Evolutionary conservation across 352 stramenopile genomes (phyloP).

Genomic region (Phytophthora niederhauseri): DNA sequence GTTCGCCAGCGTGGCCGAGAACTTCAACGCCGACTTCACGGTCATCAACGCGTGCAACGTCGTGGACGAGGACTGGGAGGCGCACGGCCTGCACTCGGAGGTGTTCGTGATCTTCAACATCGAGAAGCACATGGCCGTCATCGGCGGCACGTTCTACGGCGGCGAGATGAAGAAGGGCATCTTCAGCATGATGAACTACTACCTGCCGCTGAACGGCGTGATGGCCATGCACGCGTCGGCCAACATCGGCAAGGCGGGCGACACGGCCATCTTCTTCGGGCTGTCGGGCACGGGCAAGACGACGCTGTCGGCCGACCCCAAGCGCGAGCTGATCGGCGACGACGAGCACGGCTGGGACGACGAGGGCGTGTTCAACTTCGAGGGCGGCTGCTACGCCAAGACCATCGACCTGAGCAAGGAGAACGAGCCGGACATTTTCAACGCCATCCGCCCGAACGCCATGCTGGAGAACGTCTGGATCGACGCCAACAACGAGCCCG

Average conservation of each 20-base stretch:
- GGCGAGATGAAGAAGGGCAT: constrained; percentile 99
- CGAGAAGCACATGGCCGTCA: constrained; percentile 95
- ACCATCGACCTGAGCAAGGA: constrained; percentile 97
- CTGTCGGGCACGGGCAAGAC: constrained; percentile 94
- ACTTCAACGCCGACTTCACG: constrained; percentile 97
- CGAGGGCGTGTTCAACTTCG: constrained; percentile 99
- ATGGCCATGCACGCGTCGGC: constrained; percentile 98
- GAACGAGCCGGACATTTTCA: constrained; percentile 99
- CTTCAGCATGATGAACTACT: constrained; percentile 99
- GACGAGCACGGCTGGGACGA: constrained; percentile 98
- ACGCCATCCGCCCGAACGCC: constrained; percentile 96
- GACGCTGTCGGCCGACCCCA: constrained; percentile 91
- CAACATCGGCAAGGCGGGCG: constrained; percentile 96
- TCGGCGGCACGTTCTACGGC: constrained; percentile 97
- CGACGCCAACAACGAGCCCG: constrained; percentile 75
- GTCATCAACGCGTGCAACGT: constrained; percentile 98
- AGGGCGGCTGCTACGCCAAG: constrained; percentile 99
- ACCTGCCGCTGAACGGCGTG: constrained; percentile 94
- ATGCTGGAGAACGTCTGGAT: constrained; percentile 98
- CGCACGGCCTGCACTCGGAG: constrained; percentile 94
- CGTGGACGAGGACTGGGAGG: constrained; percentile 94
- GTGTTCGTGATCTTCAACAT: constrained; percentile 98
- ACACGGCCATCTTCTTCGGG: constrained; percentile 98
- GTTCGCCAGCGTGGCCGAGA: constrained; percentile 84
- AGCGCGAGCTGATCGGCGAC: constrained; percentile 81